Evolutionary conservation across 2,329 filamentous ascomycete species (phyloP), one percentile per base, ranked within the genome.

Genomic region (Epichloe festucae): DNA sequence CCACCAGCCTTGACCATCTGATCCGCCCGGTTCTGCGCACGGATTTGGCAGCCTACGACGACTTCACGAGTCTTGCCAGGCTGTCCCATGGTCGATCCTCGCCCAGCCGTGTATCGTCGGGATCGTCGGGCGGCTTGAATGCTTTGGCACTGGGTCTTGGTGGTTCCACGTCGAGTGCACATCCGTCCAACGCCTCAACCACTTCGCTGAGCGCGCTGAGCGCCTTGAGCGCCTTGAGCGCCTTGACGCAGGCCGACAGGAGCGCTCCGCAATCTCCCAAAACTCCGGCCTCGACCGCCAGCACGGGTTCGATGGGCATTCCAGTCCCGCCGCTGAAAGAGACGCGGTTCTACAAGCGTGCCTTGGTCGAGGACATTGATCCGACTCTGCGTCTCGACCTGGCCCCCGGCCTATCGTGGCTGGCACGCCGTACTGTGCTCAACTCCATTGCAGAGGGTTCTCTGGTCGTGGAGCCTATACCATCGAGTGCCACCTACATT

Each of bases 301-400:
- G 76, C 58, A 64, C 67, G 12, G 63, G 63, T 46, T 76, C 76
- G 2, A 61, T 63, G 23, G 58, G 67, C 39, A 55, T 61, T 12
- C 63, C 63, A 23, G 55, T 79, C 36, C 81, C 79, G 3, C 81
- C 83, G 4, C 71, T 98, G 41, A 95, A 93, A 63, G 93, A 97
- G 52, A 88, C 86, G 31, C 88, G 86, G 57, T 98, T 97, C 64
- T 98, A 91, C 72, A 97, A 97, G 71, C 83, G 93, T 46, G 84
- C 83, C 5, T 69, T 97, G 27, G 77, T 81, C 19, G 93, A 98
- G 66, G 93, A 98, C 62, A 88, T 98, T 52, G 93, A 98, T 64
- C 93, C 93, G 0, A 95, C 93, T 0, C 72, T 98, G 10, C 83
- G 93, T 42, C 78, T 98, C 3, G 93, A 98, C 65, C 78, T 82